Evolutionary conservation across 108 stramenopile species (phyloP).

Genomic region (Stephanodiscus minutulus): DNA sequence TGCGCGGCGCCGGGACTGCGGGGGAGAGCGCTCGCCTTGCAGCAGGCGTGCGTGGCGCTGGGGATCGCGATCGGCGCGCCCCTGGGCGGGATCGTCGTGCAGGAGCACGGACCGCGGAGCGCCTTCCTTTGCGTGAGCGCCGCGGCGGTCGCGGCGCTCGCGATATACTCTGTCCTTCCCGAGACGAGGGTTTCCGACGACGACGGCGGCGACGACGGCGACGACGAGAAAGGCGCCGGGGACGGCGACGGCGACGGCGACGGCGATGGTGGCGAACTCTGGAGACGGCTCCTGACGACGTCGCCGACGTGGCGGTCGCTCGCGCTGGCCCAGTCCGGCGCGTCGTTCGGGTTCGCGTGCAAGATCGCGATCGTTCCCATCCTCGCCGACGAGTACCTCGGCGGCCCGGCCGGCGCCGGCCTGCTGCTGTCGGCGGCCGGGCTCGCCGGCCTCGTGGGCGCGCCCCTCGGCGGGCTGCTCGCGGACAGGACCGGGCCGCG

Average conservation of each 20-base stretch:
- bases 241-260: not conserved
- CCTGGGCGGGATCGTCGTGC: constrained; percentile 63
- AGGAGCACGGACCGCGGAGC: constrained; percentile 62
- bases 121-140: constrained; percentile 73
- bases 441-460: constrained; percentile 67
- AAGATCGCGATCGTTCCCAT: constrained; percentile 79
- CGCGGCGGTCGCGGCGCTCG: constrained; percentile 58
- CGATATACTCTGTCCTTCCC: constrained; percentile 62
- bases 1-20: constrained; percentile 48
- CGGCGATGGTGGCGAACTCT: constrained; percentile 31
- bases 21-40: constrained; percentile 66
- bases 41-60: constrained; percentile 66
- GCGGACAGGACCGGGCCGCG: constrained; percentile 55
- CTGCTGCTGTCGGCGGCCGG: constrained; percentile 69
- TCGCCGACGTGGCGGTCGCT: constrained; percentile 62
- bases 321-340: constrained; percentile 61
- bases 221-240: not conserved
- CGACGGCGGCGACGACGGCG: not conserved
- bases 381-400: constrained; percentile 54
- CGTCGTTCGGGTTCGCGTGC: constrained; percentile 73
- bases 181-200: constrained; percentile 49
- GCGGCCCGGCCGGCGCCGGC: constrained; percentile 71
- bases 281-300: constrained; percentile 53
- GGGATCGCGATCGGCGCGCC: constrained; percentile 81
- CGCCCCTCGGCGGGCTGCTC: constrained; percentile 57